Evolutionary conservation across 129 eudicot species (phyloP).

Genomic region (Chrysanthemum makinoi): DNA sequence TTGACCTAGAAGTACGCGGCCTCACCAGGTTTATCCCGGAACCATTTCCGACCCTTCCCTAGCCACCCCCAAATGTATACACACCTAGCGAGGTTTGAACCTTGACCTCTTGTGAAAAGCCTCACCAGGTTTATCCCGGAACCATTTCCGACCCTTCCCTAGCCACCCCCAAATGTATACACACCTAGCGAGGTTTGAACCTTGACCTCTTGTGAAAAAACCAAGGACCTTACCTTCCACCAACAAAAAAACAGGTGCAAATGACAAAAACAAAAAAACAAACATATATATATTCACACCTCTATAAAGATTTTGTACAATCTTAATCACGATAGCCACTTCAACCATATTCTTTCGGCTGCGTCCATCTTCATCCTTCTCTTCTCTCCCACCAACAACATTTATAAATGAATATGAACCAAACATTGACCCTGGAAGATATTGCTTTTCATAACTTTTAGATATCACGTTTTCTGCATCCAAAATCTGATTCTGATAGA

Average conservation of each 20-base stretch:
- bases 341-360: slow-evolving; percentile 66
- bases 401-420: slow-evolving; percentile 58
- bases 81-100: too few species aligned
- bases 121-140: too few species aligned
- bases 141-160: too few species aligned
- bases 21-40: too few species aligned
- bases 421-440: slow-evolving; percentile 43
- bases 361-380: slow-evolving; percentile 41
- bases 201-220: too few species aligned
- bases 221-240: too few species aligned
- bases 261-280: not conserved
- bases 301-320: slow-evolving; percentile 49
- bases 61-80: too few species aligned
- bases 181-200: too few species aligned
- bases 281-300: slow-evolving; percentile 27
- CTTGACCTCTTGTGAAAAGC: too few species aligned
- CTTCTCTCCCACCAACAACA: slow-evolving; percentile 58
- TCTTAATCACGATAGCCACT: slow-evolving; percentile 49
- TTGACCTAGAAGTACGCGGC: too few species aligned
- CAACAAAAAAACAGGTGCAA: not conserved
- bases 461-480: slow-evolving; percentile 38
- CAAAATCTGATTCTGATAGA: slow-evolving; percentile 36
- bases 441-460: slow-evolving; percentile 30
- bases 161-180: too few species aligned
- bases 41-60: too few species aligned